A percentile compares a stretch with the other conserved stretches of the same genome.
These are phyloP conservation scores for Rhinocladiella mackenziei DNA, from an alignment of 2,329 filamentous ascomycete species.

Conservation along the genomic window DNA sequence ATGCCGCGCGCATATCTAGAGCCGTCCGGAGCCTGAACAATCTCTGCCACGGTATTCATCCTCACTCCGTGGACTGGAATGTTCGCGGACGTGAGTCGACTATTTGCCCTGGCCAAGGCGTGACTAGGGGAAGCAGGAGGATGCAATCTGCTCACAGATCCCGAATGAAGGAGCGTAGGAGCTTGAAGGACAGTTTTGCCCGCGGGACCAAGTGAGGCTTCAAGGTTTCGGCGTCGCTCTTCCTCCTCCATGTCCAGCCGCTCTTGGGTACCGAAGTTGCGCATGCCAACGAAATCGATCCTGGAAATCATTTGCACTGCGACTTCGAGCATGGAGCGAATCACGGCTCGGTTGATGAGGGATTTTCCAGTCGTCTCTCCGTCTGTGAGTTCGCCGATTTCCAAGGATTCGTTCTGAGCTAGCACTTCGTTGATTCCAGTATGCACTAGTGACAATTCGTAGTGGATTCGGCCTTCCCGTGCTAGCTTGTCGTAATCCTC, in stretches of 20 bases:
- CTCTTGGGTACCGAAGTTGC: conserved; percentile 24
- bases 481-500: conserved; percentile 33
- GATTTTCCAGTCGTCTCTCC: conserved; percentile 34
- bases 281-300: conserved; percentile 38
- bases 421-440: conserved; percentile 36
- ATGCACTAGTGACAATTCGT: conserved; percentile 39
- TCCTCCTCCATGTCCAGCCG: conserved; percentile 11
- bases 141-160: neutral
- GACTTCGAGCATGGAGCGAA: conserved; percentile 32
- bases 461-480: conserved; percentile 36
- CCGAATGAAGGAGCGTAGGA: conserved; percentile 3
- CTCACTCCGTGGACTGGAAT: conserved; percentile 21
- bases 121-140: neutral
- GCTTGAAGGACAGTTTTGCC: conserved; percentile 5
- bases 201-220: conserved; percentile 4
- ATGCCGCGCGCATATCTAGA: conserved; percentile 19
- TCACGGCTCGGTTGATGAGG: conserved; percentile 23
- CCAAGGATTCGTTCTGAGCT: conserved; percentile 33
- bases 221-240: conserved; percentile 5
- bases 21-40: conserved; percentile 17
- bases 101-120: neutral
- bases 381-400: conserved; percentile 35
- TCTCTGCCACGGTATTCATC: conserved; percentile 19
- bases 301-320: conserved; percentile 36
- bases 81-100: neutral